Evolutionary conservation across 2,329 filamentous ascomycete species (phyloP).

Genomic region (Pseudogymnoascus sp.): DNA sequence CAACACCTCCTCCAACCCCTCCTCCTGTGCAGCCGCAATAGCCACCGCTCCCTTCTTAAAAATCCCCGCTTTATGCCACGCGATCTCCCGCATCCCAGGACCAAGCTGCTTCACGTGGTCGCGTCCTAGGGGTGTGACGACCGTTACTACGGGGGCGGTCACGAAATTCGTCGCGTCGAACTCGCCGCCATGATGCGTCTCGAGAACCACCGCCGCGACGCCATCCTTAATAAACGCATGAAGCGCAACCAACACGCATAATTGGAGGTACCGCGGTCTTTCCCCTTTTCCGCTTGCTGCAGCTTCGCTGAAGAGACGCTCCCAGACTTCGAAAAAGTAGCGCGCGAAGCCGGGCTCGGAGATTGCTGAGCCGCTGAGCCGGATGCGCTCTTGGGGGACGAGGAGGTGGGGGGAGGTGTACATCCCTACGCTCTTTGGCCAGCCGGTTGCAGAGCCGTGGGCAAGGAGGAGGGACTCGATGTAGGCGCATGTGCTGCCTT

Average conservation of each 20-base stretch:
- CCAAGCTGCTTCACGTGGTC: conserved; percentile 58
- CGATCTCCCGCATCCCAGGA: conserved; percentile 52
- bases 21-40: conserved; percentile 46
- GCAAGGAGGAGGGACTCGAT: conserved; percentile 50
- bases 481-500: conserved; percentile 63
- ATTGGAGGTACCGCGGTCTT: conserved; percentile 48
- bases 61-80: conserved; percentile 66
- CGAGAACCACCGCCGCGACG: conserved; percentile 53
- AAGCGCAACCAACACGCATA: conserved; percentile 54
- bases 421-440: conserved; percentile 39
- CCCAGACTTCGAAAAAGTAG: conserved; percentile 61
- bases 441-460: conserved; percentile 32
- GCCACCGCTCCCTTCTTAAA: conserved; percentile 55
- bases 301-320: conserved; percentile 33
- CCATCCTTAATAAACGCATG: conserved; percentile 56
- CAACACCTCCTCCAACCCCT: conserved; percentile 34
- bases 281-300: conserved; percentile 40
- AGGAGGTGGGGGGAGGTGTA: conserved; percentile 62
- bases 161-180: conserved; percentile 61
- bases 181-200: conserved; percentile 60
- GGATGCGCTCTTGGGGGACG: conserved; percentile 55
- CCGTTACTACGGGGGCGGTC: conserved; percentile 45
- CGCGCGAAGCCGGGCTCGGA: conserved; percentile 48
- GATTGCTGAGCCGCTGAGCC: conserved; percentile 48
- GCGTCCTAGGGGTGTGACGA: conserved; percentile 55